Conservation (phyloP, 2,329 filamentous ascomycete genomes). For the Fusarium sp. region DNA sequence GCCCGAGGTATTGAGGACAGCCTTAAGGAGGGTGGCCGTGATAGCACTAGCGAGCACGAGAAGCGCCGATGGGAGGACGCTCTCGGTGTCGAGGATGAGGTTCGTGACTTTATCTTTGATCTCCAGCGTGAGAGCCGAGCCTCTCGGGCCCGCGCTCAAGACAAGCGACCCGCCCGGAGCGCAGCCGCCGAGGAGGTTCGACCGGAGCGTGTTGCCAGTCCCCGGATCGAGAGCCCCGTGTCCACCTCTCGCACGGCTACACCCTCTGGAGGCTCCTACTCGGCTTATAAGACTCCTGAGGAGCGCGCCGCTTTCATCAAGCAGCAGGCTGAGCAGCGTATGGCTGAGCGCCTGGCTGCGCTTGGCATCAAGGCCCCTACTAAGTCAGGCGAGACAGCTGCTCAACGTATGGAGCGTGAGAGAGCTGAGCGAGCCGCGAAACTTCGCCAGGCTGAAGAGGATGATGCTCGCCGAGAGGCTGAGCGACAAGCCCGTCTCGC, state of each 20-base stretch:
- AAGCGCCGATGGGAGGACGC: constrained; percentile 95
- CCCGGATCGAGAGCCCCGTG: constrained; percentile 65
- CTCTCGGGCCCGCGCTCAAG: constrained; percentile 73
- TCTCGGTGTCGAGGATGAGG: constrained; percentile 94
- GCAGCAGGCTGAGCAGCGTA: constrained; percentile 95
- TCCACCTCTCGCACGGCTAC: constrained; percentile 65
- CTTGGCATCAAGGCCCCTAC: constrained; percentile 87
- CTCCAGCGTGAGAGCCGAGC: constrained; percentile 88
- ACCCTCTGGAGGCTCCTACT: constrained; percentile 74
- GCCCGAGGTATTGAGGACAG: constrained; percentile 85
- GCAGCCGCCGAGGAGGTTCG: constrained; percentile 58
- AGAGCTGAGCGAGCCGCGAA: constrained; percentile 88
- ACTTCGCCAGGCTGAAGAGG: constrained; percentile 89
- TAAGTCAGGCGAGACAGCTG: constrained; percentile 82
- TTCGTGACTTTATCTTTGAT: constrained; percentile 98
- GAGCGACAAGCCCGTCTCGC: constrained; percentile 87
- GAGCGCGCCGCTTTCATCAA: constrained; percentile 96
- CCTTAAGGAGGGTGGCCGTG: constrained; percentile 83
- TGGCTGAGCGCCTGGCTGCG: constrained; percentile 94
- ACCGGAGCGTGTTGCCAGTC: constrained; percentile 53
- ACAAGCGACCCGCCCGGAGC: constrained; percentile 61
- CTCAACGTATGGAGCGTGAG: constrained; percentile 90
- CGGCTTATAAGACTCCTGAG: constrained; percentile 89
- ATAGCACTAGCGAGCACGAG: constrained; percentile 87
- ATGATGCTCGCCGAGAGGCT: constrained; percentile 88